A percentile compares a stretch with the other conserved stretches of the same genome.
Evolutionary conservation across 345 rosid species (phyloP).

Genomic region (Cardiospermum halicacabum): DNA sequence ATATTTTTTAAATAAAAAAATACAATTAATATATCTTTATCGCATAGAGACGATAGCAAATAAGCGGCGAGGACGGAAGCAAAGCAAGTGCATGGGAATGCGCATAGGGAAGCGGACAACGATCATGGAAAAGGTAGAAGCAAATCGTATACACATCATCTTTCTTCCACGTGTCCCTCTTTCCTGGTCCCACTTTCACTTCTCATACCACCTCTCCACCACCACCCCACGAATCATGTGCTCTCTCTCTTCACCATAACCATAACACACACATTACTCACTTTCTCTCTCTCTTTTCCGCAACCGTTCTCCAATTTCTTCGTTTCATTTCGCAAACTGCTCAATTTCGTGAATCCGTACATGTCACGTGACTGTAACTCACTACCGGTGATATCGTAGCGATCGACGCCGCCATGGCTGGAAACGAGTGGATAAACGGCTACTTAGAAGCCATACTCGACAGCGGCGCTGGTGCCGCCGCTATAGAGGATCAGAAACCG

Average conservation of each 20-base stretch:
- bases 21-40: no score
- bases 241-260: constrained; percentile 12
- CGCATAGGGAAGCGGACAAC: constrained; percentile 83
- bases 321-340: no score
- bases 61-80: no score
- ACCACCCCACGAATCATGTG: neutral
- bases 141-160: neutral
- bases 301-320: neutral
- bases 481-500: constrained; percentile 53
- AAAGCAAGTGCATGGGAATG: neutral
- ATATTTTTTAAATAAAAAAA: no score
- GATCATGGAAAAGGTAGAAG: constrained; percentile 26
- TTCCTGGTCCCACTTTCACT: neutral
- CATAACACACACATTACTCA: neutral
- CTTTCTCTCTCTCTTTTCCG: neutral
- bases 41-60: no score
- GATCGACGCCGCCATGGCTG: no score
- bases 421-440: constrained; percentile 97
- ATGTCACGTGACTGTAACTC: neutral
- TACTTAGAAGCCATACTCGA: constrained; percentile 89
- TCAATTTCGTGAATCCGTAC: neutral
- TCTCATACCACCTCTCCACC: neutral
- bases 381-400: no score
- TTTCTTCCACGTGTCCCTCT: constrained; percentile 22
- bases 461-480: constrained; percentile 62